phyloP scores from a whole-genome alignment of 1,139 yeast species.

The Scheffersomyces stambukii region DNA sequence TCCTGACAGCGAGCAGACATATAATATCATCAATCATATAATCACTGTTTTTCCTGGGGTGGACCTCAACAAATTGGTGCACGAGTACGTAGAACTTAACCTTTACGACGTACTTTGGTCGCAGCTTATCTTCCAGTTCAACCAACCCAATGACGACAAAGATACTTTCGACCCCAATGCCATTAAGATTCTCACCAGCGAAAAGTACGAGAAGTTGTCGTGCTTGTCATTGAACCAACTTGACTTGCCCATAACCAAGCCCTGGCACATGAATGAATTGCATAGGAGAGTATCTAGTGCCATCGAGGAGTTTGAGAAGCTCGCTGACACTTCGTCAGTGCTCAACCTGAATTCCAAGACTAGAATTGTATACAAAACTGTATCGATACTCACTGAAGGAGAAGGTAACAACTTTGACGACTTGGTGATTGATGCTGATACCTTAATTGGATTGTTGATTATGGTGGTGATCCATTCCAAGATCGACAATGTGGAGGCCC shows the following conservation, averaged over 20 bases:
- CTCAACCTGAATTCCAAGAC: constrained; percentile 54
- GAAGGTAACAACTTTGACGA: constrained; percentile 4
- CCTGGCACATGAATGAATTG: constrained; percentile 36
- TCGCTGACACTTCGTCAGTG: constrained; percentile 42
- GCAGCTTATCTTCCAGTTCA: constrained; percentile 38
- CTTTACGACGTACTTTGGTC: constrained; percentile 65
- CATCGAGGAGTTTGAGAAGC: constrained; percentile 46
- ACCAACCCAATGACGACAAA: constrained; percentile 29
- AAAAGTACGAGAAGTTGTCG: constrained; percentile 39
- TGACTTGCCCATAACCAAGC: constrained; percentile 48
- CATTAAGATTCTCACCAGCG: constrained; percentile 22
- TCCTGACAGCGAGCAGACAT: constrained; percentile 34
- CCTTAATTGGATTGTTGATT: constrained; percentile 66
- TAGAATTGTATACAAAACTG: constrained; percentile 48
- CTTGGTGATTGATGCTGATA: constrained; percentile 70
- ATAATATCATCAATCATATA: constrained; percentile 28
- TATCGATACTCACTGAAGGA: constrained; percentile 44
- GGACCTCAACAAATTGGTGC: constrained; percentile 54
- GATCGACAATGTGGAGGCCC: constrained; percentile 56
- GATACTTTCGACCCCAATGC: constrained; percentile 26
- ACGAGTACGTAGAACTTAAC: constrained; percentile 67
- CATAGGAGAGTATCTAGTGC: constrained; percentile 54
- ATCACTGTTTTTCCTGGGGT: constrained; percentile 38
- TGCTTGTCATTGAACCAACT: constrained; percentile 69
- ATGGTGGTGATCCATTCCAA: constrained; percentile 67